Conservation (phyloP, 1,284 basidiomycete species). For the Leccinum fallax region DNA sequence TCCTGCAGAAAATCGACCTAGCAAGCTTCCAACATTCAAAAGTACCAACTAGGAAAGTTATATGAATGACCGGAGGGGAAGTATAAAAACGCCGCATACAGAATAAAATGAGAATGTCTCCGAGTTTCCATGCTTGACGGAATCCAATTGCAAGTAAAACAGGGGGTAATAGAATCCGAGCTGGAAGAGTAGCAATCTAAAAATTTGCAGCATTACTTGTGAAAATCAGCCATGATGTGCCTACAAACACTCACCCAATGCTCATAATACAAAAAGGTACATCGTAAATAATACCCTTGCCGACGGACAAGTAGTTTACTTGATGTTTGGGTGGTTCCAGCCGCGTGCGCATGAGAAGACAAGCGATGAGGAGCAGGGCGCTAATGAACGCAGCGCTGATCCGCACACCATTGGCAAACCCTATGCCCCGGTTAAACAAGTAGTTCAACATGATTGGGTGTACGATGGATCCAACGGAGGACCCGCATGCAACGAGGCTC, state of each 20-base stretch:
- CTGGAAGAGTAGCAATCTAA: slow-evolving; percentile 24
- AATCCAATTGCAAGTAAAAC: slow-evolving; percentile 36
- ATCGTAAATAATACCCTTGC: slow-evolving; percentile 21
- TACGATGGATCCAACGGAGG: slow-evolving; percentile 36
- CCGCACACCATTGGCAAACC: slow-evolving; percentile 34
- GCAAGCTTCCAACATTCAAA: slow-evolving; percentile 27
- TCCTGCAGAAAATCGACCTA: slow-evolving; percentile 31
- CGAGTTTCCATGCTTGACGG: slow-evolving; percentile 28
- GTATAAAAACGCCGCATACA: slow-evolving; percentile 13
- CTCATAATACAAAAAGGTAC: slow-evolving; percentile 25
- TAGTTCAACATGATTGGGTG: slow-evolving; percentile 46
- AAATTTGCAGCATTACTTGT: not conserved
- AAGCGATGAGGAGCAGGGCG: slow-evolving; percentile 27
- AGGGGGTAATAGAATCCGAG: slow-evolving; percentile 26
- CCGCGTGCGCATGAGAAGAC: slow-evolving; percentile 35
- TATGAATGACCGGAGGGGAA: not conserved
- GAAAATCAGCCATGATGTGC: not conserved
- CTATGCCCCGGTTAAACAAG: slow-evolving; percentile 32
- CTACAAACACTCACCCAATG: slow-evolving; percentile 22
- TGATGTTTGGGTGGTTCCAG: slow-evolving; percentile 21
- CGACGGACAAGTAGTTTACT: slow-evolving; percentile 24
- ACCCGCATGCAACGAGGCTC: slow-evolving; percentile 37
- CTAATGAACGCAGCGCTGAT: slow-evolving; percentile 35
- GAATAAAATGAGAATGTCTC: slow-evolving; percentile 36
- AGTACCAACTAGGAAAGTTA: slow-evolving; percentile 24